Base-by-base conservation (phyloP, 2,329 filamentous ascomycete genomes). In the Xylaria sp. region DNA sequence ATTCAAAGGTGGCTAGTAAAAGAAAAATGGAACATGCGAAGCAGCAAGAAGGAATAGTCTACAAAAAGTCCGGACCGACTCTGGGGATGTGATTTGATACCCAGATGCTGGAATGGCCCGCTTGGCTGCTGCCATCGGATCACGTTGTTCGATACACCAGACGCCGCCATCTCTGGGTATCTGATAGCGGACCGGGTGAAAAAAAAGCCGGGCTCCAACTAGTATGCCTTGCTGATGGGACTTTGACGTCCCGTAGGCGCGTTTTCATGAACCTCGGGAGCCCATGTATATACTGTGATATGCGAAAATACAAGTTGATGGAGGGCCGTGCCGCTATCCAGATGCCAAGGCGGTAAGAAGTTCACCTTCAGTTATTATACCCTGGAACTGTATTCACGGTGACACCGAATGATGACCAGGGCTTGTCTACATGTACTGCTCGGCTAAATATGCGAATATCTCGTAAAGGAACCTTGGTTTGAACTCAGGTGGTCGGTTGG, bases 401-500 rank as follows among this genome's bases (percentile, higher is more conserved):
- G 28, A 60, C 36, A 48, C 63, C 48, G 63, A 65, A 18, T 28
- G 39, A 52, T 12, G 13, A 39, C n/a, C n/a, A n/a, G n/a, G n/a
- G n/a, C n/a, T n/a, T n/a, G n/a, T n/a, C n/a, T n/a, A n/a, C n/a
- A n/a, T n/a, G n/a, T n/a, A n/a, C n/a, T n/a, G n/a, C 36, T 39
- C 7, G 13, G 15, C 36, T 5, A 39, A 13, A 15, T 39, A 39
- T 39, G 12, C 4, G 34, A 39, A 39, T 39, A 39, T 39, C 34
- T 36, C 34, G 34, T 36, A 36, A 12, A 36, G 1, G 39, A 20
- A 34, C 32, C 32, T 34, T 9, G 32, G 32, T 5, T 9, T 9
- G 4, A 34, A 43, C 32, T 13, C 34, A 18, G 20, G n/a, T 28
- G 4, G 4, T 15, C 4, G 15, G 8, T 9, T 9, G 25, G 39